Base-by-base conservation (phyloP, 2,329 filamentous ascomycete genomes). In the Talaromyces sp. region DNA sequence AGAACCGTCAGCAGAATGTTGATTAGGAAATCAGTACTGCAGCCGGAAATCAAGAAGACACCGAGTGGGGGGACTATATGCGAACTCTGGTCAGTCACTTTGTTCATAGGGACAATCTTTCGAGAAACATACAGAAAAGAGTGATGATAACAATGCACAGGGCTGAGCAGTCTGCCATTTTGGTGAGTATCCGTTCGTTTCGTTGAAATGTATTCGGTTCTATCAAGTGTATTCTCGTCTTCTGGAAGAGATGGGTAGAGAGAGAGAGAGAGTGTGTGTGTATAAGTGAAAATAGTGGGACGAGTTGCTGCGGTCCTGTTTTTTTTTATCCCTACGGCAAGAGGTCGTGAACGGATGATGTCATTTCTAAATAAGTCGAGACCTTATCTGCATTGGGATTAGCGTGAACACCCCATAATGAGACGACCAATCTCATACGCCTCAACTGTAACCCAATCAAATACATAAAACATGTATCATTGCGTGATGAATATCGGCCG, bases 1-100 rank as follows among this genome's bases (percentile, higher is more conserved):
- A 89, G 81, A 31, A 89, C 68, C 0, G 87, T 90, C 65, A 90
- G 76, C 66, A 84, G 81, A 68, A 90, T 83, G 72, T 90, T 90
- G 75, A 90, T 84, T 58, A 87, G 79, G 36, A 90, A 74, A 69
- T 90, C 87, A 68, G 77, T 74, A 47, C 87, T 86, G 69, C 87
- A 90, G 69, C 88, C 88, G 61, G 87, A 83, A 57, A 90, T 82
- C 56, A 83, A 75, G 70, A 81, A 87, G 52, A 88, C 87, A 56
- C 87, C 87, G 60, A 87, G 72, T 14, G 88, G 88, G 57, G 88
- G 88, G 63, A 89, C 88, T 90, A 65, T 42, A 33, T 18, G 31
- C 14, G 7, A 23, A 36, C 5, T 44, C 16, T 55, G 55, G 33
- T 61, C 40, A 55, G 55, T 50, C 10, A 16, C 5, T 36, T 23